Evolutionary conservation across 176 grass and related monocot species (phyloP).

Genomic region (Puya raimondii): DNA sequence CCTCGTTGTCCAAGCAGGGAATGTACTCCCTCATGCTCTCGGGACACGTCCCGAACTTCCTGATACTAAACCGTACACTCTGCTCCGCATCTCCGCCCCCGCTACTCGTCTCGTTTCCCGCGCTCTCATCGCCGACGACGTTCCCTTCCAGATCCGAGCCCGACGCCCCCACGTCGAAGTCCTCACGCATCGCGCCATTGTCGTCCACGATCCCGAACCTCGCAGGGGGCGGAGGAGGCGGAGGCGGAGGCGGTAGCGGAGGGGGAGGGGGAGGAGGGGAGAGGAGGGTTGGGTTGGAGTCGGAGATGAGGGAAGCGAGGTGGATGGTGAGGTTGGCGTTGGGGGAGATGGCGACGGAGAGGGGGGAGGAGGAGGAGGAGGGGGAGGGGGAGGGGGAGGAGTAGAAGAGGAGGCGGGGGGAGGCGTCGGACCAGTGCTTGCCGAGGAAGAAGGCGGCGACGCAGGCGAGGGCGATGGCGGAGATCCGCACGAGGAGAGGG

Average conservation of each 20-base stretch:
- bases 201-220: constrained; percentile 59
- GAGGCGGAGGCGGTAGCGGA: constrained; percentile 16
- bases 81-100: background rate
- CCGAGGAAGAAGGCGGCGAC: constrained; percentile 68
- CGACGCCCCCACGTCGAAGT: constrained; percentile 41
- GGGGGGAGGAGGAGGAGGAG: constrained; percentile 3
- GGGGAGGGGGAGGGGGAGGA: constrained; percentile 25
- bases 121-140: constrained; percentile 9
- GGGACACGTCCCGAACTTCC: constrained; percentile 48
- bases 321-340: constrained; percentile 55
- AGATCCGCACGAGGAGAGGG: constrained; percentile 37
- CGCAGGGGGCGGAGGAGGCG: constrained; percentile 24
- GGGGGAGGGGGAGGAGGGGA: constrained; percentile 4
- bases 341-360: constrained; percentile 51
- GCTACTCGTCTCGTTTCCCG: constrained; percentile 7
- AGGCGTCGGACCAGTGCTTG: constrained; percentile 56
- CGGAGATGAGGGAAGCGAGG: constrained; percentile 31
- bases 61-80: constrained; percentile 22
- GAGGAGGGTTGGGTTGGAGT: constrained; percentile 10
- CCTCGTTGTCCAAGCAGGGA: constrained; percentile 81
- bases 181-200: constrained; percentile 58
- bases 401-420: constrained; percentile 42
- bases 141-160: constrained; percentile 35
- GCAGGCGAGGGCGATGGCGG: constrained; percentile 45
- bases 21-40: constrained; percentile 77